Percentiles rank a stretch among this genome's conserved stretches.
These are phyloP conservation scores for Xylaria sp. DNA, from an alignment of 2,329 filamentous ascomycete species.

Conservation along the genomic window DNA sequence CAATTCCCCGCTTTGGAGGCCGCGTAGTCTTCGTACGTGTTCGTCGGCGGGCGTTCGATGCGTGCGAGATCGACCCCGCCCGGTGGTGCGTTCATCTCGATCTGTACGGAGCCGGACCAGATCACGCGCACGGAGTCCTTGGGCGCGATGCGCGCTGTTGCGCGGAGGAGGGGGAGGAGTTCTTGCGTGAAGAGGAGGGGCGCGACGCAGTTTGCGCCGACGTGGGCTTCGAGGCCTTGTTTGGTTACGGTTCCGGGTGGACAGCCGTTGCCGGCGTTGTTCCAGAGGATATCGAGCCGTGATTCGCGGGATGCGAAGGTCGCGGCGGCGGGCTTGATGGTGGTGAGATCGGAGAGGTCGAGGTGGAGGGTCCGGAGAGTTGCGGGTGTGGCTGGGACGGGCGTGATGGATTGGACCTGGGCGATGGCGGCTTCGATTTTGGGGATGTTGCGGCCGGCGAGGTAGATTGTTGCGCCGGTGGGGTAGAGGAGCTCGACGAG, in stretches of 20 bases:
- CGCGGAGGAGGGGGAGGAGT: not conserved
- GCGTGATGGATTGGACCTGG: not conserved
- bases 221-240: not conserved
- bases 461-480: constrained; percentile 11
- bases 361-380: not conserved
- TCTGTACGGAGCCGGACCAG: constrained; percentile 8
- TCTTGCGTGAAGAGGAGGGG: constrained; percentile 7
- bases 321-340: not conserved
- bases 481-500: constrained; percentile 10
- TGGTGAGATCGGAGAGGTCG: not conserved
- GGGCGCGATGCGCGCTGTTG: not conserved
- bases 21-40: constrained; percentile 2
- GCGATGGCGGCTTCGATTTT: constrained; percentile 1
- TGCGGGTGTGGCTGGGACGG: not conserved
- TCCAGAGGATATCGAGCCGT: not conserved
- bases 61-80: not conserved
- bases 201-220: constrained; percentile 7
- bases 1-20: not conserved
- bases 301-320: not conserved
- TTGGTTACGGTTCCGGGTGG: not conserved
- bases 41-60: not conserved
- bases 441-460: constrained; percentile 6
- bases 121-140: constrained; percentile 8
- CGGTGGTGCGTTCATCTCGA: not conserved
- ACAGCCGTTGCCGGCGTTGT: not conserved